phyloP scores from a whole-genome alignment of 768 basidiomycete species.

The Leucocoprinus sp. region DNA sequence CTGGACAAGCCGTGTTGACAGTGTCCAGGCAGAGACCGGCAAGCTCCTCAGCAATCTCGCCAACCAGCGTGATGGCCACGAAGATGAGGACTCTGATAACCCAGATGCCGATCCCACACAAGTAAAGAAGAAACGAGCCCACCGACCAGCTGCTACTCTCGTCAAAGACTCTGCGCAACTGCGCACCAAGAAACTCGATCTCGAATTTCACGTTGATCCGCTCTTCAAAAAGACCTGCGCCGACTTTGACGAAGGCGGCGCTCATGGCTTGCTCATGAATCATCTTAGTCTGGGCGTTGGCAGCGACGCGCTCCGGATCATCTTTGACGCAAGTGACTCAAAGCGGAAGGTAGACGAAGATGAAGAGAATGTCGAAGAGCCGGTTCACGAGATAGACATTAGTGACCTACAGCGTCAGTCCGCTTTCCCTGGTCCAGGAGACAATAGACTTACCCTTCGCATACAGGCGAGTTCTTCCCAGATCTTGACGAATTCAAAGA shows the following conservation, averaged over 20 bases:
- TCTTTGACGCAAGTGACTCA: constrained; percentile 94
- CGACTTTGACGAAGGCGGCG: constrained; percentile 98
- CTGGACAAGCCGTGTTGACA: constrained; percentile 97
- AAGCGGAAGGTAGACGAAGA: constrained; percentile 67
- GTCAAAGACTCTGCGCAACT: constrained; percentile 79
- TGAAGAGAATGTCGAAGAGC: constrained; percentile 66
- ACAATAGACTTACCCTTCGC: constrained; percentile 3
- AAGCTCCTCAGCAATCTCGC: constrained; percentile 89
- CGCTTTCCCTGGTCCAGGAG: not conserved
- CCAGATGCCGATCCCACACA: constrained; percentile 61
- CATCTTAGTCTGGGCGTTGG: constrained; percentile 77
- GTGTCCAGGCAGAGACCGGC: constrained; percentile 92
- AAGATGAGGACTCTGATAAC: constrained; percentile 52
- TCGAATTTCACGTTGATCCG: constrained; percentile 95
- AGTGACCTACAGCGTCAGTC: constrained; percentile 50
- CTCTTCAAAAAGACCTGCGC: constrained; percentile 96
- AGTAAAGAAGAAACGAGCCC: constrained; percentile 54
- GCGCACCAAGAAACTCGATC: constrained; percentile 85
- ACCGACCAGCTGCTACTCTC: constrained; percentile 76
- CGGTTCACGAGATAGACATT: constrained; percentile 60
- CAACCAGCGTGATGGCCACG: constrained; percentile 41
- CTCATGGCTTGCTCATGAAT: constrained; percentile 94
- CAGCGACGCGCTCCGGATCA: constrained; percentile 78
- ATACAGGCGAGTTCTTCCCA: constrained; percentile 63
- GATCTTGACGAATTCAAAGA: constrained; percentile 53